phyloP scores from a whole-genome alignment of 495 filamentous ascomycete genomes.

The Barbatosphaeria neglecta region DNA sequence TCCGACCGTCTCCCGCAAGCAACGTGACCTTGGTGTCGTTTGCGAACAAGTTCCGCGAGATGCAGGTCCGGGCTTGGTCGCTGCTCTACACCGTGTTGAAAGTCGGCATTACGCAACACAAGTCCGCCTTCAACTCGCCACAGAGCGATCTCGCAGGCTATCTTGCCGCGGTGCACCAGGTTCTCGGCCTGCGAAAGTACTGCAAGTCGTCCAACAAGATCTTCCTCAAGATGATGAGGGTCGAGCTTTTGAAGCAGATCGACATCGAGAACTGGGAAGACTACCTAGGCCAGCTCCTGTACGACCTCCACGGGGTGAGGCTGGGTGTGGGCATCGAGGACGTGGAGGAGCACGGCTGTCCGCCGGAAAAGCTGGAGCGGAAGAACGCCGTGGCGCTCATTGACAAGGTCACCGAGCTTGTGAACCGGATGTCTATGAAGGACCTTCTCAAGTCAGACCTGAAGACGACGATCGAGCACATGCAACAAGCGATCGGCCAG shows the following conservation, averaged over 20 bases:
- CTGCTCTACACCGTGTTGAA: conserved; percentile 63
- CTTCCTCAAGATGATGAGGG: conserved; percentile 79
- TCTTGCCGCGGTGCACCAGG: conserved; percentile 67
- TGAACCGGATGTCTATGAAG: conserved; percentile 75
- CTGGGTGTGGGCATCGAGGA: conserved; percentile 56
- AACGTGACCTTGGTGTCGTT: conserved; percentile 37
- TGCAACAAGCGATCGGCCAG: conserved; percentile 53
- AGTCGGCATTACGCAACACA: conserved; percentile 59
- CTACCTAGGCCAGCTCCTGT: conserved; percentile 78
- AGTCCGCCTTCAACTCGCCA: conserved; percentile 45
- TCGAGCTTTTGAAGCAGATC: conserved; percentile 58
- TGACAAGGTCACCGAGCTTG: conserved; percentile 68
- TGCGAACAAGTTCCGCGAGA: conserved; percentile 66
- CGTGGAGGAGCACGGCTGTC: conserved; percentile 64
- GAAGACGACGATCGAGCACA: conserved; percentile 76
- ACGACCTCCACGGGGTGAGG: conserved; percentile 75
- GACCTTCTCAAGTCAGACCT: conserved; percentile 85
- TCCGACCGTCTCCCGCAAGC: conserved; percentile 31
- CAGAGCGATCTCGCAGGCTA: conserved; percentile 62
- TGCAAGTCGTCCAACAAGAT: conserved; percentile 77
- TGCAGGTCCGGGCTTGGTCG: conserved; percentile 82
- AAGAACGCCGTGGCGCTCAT: conserved; percentile 66
- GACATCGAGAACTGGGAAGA: conserved; percentile 58
- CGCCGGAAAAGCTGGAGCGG: conserved; percentile 62
- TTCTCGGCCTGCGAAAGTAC: conserved; percentile 72